phyloP scores from a whole-genome alignment of 2,329 filamentous ascomycete genomes.

The Monosporascus cannonballus region DNA sequence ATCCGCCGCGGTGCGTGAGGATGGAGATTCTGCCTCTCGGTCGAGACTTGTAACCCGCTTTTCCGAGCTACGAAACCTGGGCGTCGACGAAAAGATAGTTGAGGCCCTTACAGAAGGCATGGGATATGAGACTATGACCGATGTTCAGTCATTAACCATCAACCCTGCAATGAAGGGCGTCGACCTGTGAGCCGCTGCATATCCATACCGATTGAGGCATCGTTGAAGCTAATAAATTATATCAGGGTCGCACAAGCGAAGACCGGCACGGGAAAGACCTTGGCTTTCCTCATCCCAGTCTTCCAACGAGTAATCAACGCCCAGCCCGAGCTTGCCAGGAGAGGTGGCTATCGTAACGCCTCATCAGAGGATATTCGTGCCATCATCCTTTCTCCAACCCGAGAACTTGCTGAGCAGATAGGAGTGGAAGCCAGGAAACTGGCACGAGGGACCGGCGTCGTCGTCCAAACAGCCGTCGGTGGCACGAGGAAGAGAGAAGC shows the following conservation, averaged over 20 bases:
- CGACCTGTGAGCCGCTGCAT: slow-evolving; percentile 61
- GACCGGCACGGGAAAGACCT: slow-evolving; percentile 94
- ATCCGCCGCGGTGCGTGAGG: slow-evolving; percentile 12
- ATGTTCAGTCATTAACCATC: slow-evolving; percentile 83
- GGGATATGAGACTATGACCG: slow-evolving; percentile 80
- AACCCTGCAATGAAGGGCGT: slow-evolving; percentile 69
- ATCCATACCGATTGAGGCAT: not conserved
- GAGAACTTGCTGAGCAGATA: slow-evolving; percentile 77
- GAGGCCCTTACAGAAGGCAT: slow-evolving; percentile 64
- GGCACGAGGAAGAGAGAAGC: slow-evolving; percentile 73
- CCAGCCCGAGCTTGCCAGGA: slow-evolving; percentile 55
- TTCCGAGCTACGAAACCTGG: slow-evolving; percentile 35
- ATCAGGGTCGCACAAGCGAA: slow-evolving; percentile 82
- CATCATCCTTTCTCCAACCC: slow-evolving; percentile 71
- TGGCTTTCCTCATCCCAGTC: slow-evolving; percentile 84
- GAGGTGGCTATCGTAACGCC: slow-evolving; percentile 27
- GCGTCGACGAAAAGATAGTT: slow-evolving; percentile 61
- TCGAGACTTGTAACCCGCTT: slow-evolving; percentile 34
- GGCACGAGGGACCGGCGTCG: slow-evolving; percentile 56
- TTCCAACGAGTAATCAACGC: slow-evolving; percentile 69
- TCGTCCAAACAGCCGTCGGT: slow-evolving; percentile 75
- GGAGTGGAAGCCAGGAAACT: slow-evolving; percentile 71
- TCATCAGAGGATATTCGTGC: slow-evolving; percentile 57
- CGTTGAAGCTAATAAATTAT: slow-evolving; percentile 5
- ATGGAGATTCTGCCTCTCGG: slow-evolving; percentile 8